Conservation (phyloP, 345 rosid genomes). For the Aquilaria sinensis region DNA sequence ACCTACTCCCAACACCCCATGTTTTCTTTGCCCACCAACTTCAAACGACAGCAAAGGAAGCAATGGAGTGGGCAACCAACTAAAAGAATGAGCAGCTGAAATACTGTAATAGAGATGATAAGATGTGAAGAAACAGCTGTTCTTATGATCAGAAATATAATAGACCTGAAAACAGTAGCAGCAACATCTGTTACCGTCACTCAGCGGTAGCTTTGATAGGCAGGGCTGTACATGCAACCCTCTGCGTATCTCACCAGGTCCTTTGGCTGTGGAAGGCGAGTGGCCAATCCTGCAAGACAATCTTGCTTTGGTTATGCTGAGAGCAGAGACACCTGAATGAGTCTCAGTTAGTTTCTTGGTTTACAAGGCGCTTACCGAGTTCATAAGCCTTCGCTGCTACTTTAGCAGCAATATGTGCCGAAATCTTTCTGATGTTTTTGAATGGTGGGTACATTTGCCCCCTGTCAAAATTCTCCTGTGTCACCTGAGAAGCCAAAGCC, state of each 20-base stretch:
- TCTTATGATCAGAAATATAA: neutral
- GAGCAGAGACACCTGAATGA: neutral
- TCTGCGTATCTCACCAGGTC: constrained; percentile 75
- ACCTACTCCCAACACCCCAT: too few relatives aligned
- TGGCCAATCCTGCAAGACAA: constrained; percentile 60
- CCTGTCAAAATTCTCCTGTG: constrained; percentile 68
- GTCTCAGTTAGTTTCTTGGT: neutral
- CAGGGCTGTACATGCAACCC: constrained; percentile 91
- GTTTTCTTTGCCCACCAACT: too few relatives aligned
- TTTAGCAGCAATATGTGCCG: constrained; percentile 82
- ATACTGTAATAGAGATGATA: neutral
- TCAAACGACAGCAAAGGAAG: constrained; percentile 2
- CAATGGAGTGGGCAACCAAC: neutral
- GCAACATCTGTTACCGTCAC: neutral
- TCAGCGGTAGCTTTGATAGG: constrained; percentile 63
- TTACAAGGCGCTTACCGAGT: constrained; percentile 47
- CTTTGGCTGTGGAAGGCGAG: constrained; percentile 71
- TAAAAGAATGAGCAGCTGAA: neutral
- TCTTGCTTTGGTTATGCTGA: neutral
- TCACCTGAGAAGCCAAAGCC: constrained; percentile 80
- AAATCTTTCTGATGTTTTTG: constrained; percentile 78
- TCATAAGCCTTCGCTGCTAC: constrained; percentile 93
- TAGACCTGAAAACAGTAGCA: too few relatives aligned
- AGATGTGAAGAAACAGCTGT: neutral
- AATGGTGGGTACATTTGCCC: constrained; percentile 91